Conservation (phyloP, 2,329 filamentous ascomycete genomes). For the Tolypocladium nubicola region DNA sequence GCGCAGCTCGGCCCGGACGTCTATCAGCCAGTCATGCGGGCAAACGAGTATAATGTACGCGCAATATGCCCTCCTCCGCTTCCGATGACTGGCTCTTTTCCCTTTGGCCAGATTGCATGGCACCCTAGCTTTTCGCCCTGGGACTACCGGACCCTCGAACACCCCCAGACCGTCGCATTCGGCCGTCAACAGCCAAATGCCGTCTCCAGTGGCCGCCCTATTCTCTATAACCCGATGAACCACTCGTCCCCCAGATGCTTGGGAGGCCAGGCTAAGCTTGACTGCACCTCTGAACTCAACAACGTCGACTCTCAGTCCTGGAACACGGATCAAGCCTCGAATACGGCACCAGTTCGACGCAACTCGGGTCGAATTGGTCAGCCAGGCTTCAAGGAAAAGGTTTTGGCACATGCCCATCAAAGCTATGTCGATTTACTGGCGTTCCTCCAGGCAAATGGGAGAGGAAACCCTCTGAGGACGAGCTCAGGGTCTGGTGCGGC, state of each 20-base stretch:
- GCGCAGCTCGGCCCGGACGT: slow-evolving; percentile 8
- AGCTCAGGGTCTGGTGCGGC: slow-evolving; percentile 25
- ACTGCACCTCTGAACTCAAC: neutral
- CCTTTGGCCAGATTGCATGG: slow-evolving; percentile 18
- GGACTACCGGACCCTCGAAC: slow-evolving; percentile 3
- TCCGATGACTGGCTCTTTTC: slow-evolving; percentile 17
- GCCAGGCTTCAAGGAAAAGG: slow-evolving; percentile 53
- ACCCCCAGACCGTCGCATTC: neutral
- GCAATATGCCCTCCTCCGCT: slow-evolving; percentile 26
- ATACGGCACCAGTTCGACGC: neutral
- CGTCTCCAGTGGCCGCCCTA: neutral
- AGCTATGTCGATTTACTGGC: slow-evolving; percentile 62
- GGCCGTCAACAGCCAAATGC: neutral
- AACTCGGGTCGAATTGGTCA: slow-evolving; percentile 2
- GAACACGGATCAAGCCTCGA: neutral
- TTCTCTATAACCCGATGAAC: neutral
- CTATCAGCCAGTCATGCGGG: slow-evolving; percentile 22
- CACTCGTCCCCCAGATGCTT: neutral
- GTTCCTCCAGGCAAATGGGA: slow-evolving; percentile 51
- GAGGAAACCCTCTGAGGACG: slow-evolving; percentile 27
- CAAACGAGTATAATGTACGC: slow-evolving; percentile 25
- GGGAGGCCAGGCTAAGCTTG: neutral
- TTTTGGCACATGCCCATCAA: slow-evolving; percentile 58
- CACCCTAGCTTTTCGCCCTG: slow-evolving; percentile 4
- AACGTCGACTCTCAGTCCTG: neutral